Evolutionary conservation across 1,139 yeast species (phyloP).

Genomic region (Nakaseomyces kungkrabaensis): DNA sequence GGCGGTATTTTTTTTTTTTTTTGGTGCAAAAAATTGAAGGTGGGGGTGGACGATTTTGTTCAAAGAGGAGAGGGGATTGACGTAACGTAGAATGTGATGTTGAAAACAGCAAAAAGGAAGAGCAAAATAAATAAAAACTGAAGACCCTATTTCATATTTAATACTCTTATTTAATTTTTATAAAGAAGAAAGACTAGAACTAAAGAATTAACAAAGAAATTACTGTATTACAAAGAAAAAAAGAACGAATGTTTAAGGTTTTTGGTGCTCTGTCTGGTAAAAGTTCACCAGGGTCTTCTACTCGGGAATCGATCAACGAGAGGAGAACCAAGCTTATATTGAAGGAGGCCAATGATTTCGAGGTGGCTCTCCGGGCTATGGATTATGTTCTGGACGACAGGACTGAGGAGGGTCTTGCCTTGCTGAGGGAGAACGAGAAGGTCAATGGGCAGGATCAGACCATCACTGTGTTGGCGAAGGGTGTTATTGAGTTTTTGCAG

Average conservation of each 20-base stretch:
- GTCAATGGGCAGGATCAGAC: constrained; percentile 39
- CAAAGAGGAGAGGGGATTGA: too few relatives aligned
- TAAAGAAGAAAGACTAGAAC: too few relatives aligned
- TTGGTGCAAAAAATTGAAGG: too few relatives aligned
- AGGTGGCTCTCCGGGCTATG: constrained; percentile 79
- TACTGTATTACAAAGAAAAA: not conserved
- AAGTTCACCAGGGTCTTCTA: constrained; percentile 6
- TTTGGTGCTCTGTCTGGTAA: constrained; percentile 21
- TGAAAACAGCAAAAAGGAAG: too few relatives aligned
- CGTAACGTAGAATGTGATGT: too few relatives aligned
- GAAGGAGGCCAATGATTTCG: constrained; percentile 45
- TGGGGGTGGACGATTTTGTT: too few relatives aligned
- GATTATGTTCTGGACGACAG: constrained; percentile 83
- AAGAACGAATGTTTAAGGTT: constrained; percentile 21
- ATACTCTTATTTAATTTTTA: too few relatives aligned
- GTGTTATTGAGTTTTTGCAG: constrained; percentile 81
- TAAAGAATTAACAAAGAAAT: not conserved
- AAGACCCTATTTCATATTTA: too few relatives aligned
- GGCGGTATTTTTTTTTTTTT: too few relatives aligned
- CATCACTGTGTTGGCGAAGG: constrained; percentile 63
- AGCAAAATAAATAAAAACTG: too few relatives aligned
- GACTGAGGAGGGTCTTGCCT: constrained; percentile 53
- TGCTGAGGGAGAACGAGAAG: constrained; percentile 40
- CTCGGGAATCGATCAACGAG: constrained; percentile 14
- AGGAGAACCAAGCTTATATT: constrained; percentile 27